phyloP scores from a whole-genome alignment of 2,329 filamentous ascomycete genomes.

The Monilinia vaccinii-corymbosi region DNA sequence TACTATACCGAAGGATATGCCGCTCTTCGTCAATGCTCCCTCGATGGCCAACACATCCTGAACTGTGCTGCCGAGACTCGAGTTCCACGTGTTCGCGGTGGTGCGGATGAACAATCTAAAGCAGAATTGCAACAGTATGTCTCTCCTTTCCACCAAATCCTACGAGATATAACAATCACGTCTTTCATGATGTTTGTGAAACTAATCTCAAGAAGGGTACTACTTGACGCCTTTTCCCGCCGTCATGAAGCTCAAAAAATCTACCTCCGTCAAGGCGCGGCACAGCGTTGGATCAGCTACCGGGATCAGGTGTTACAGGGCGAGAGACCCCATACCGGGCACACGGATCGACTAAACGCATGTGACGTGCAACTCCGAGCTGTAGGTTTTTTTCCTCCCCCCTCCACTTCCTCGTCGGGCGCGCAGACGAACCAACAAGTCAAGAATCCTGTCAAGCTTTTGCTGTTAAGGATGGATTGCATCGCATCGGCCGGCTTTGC shows the following conservation, averaged over 20 bases:
- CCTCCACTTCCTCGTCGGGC: background rate
- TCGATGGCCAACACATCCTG: constrained; percentile 56
- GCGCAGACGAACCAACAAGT: too few relatives aligned
- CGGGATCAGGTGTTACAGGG: constrained; percentile 46
- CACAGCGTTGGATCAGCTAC: constrained; percentile 49
- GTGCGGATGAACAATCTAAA: constrained; percentile 50
- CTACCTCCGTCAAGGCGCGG: constrained; percentile 50
- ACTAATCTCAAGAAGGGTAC: constrained; percentile 35
- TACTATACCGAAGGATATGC: constrained; percentile 57
- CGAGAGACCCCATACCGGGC: constrained; percentile 38
- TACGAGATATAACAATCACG: constrained; percentile 7
- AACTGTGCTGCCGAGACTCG: constrained; percentile 54
- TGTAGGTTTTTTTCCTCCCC: constrained; percentile 34
- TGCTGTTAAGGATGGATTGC: too few relatives aligned
- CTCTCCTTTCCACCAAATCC: background rate
- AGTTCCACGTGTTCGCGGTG: constrained; percentile 44
- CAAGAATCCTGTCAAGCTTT: background rate
- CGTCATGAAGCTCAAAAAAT: constrained; percentile 58
- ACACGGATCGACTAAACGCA: constrained; percentile 41
- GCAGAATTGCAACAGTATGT: constrained; percentile 55
- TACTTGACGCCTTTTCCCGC: constrained; percentile 51
- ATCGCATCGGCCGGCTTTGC: background rate
- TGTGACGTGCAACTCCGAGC: constrained; percentile 47
- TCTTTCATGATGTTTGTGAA: background rate
- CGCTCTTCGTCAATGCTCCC: constrained; percentile 49